Base-by-base conservation (phyloP, 495 filamentous ascomycete genomes). In the Aspergillus affinis region DNA sequence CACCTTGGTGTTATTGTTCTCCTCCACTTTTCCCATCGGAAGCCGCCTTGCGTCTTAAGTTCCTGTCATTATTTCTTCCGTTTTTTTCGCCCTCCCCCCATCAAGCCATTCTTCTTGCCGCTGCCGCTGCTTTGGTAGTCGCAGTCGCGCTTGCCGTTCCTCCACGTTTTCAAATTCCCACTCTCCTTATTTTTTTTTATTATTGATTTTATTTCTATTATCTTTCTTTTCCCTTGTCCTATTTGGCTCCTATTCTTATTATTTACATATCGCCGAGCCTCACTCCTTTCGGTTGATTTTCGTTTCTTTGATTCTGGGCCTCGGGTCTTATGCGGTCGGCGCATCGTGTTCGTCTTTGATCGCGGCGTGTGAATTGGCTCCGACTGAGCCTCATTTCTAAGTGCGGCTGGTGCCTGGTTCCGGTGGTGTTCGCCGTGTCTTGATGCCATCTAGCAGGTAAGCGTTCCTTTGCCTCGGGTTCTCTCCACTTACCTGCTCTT, bases 301-400 rank as follows among this genome's bases (percentile, higher is more conserved):
- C 53, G 32, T 26, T 46, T 36, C 32, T 20, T 20, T 7, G 32
- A 36, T 9, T 21, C n/a, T n/a, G 54, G 27, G 44, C 13, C 44
- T 27, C 10, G 19, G 18, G 27, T 27, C 36, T 48, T 19, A 56
- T 56, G 54, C 44, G 54, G 41, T 47, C 21, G 54, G 54, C 54
- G 45, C 45, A 48, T 56, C 45, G 54, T 48, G n/a, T 56, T 45
- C 23, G 56, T 62, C 54, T 53, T 55, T 58, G 54, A 55, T 55
- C 59, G 59, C 59, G 65, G 60, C 57, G 57, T 62, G 65, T 57
- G 51, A 61, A 41, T 63, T 55, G 61, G 41, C 57, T 67, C 65
- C 65, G 61, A 61, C 64, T 67, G 65, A 67, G 65, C 65, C 65
- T 67, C 65, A 67, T 67, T 51, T 48, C 27, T 47, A 48, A 56